Base-by-base conservation (phyloP, 2,329 filamentous ascomycete species). In the Talaromyces sp. region DNA sequence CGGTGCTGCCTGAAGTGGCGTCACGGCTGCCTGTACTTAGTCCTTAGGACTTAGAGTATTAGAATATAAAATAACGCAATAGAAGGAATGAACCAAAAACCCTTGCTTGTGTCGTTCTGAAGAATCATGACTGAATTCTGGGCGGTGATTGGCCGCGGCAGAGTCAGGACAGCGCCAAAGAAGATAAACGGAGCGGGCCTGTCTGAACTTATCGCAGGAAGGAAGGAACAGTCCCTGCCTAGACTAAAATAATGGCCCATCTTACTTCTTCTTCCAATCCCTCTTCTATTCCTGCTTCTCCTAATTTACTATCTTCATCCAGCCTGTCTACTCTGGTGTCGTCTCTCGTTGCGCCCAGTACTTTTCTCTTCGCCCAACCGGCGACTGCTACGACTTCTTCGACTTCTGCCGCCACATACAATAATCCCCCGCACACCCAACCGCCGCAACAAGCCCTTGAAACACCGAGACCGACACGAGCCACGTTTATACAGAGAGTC, bases 1-100 rank as follows among this genome's bases (percentile, higher is more conserved):
- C 71, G 13, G 70, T 82, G 35, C 70, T 83, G 13, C 81, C 80
- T 19, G 65, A 72, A 39, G 77, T 83, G 48, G 76, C 69, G 45
- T 69, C 74, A 7, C 71, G 70, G 48, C 67, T 79, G 16, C 27
- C 63, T 16, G 39, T 33, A 10, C 37, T 45, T 43, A 31, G 7
- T n/a, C 11, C 19, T 7, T 52, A 33, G 6, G 6, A 35, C 6
- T 6, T 31, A 19, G 8, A 22, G 16, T 22, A 19, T 31, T 31
- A 31, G 27, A 31, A 31, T 7, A 31, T 31, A 31, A 43, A 41
- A n/a, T 62, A 62, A 54, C 33, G 43, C 16, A 35, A 33, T 54
- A 11, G 6, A 35, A 3, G 22, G 14, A 16, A 14, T 19, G 19
- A 33, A 24, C 14, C 5, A 24, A 10, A 47, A 45, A 24, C 19